Percentiles rank a stretch among this genome's conserved stretches.
Conservation (phyloP, 2,329 filamentous ascomycete genomes). For the Xylariaceae sp. region DNA sequence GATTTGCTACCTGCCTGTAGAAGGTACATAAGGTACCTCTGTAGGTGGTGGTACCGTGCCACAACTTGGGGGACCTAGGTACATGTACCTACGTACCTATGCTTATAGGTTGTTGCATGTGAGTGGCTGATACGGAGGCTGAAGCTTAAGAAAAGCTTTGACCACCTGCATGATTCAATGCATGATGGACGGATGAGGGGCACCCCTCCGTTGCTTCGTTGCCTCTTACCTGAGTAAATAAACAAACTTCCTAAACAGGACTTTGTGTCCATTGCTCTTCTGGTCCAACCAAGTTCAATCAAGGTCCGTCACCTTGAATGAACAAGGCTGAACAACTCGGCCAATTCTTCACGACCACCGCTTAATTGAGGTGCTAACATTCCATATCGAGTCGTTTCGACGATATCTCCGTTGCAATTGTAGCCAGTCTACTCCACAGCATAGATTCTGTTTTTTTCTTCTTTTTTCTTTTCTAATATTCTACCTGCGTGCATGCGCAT, state of each 20-base stretch:
- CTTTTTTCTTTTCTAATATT: no score
- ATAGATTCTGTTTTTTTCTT: conserved; percentile 20
- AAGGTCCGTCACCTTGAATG: conserved; percentile 14
- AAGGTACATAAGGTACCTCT: no score
- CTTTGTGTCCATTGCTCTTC: conserved; percentile 12
- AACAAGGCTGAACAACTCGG: conserved; percentile 29
- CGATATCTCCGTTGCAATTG: conserved; percentile 16
- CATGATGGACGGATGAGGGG: conserved; percentile 14
- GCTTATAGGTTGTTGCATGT: no score
- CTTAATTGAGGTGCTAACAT: conserved; percentile 21
- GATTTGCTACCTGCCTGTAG: no score
- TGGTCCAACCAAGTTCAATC: conserved; percentile 17
- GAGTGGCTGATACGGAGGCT: not conserved
- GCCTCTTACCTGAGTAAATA: conserved; percentile 37
- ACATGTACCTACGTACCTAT: no score
- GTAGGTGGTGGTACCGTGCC: no score
- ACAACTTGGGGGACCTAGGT: no score
- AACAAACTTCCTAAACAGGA: conserved; percentile 42
- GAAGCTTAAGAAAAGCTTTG: not conserved
- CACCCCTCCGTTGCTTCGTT: conserved; percentile 22
- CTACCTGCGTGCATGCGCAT: conserved; percentile 19
- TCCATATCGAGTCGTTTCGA: conserved; percentile 9
- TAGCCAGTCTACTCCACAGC: conserved; percentile 18
- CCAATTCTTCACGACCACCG: conserved; percentile 25
- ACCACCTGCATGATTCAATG: not conserved